Evolutionary conservation across 2,329 filamentous ascomycete genomes (phyloP), one percentile per base, ranked within the genome.

Genomic region (Microdochium nivale): DNA sequence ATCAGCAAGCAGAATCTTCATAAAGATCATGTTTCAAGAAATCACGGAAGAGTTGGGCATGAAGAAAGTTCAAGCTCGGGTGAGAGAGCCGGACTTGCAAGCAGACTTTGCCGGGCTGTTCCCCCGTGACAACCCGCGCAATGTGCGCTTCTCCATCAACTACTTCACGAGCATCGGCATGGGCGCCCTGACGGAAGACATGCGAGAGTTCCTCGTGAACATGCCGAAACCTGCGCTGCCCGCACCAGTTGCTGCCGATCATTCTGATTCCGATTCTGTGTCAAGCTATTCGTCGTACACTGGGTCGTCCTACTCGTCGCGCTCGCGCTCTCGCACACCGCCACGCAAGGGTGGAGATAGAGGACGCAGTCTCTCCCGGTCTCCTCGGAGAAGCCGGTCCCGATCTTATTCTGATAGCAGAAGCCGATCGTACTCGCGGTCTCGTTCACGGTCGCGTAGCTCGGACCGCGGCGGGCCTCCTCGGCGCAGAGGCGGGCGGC

Each of bases 81-180:
- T 96, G 70, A 82, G 78, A 58, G 90, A 95, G 59, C 87, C 94
- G 44, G 79, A 83, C 49, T 75, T 97, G 37, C 84, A 86, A 54
- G 83, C 90, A 49, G 87, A 81, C 65, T 82, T 96, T 53, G 82
- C 86, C 37, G 92, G 92, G 27, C 74, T 99, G 44, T 97, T 99
- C 76, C 94, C 94, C 0, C 86, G 77, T 54, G 91, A 97, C 66
- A 89, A 90, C 62, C 83, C 90, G 24, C 85, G 88, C 64, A 94
- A 96, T 69, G 90, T 91, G 37, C 84, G 92, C 51, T 99, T 99
- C 76, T 89, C 91, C 49, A 96, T 99, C 83, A 99, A 99, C 71
- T 99, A 96, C 77, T 97, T 99, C 68, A 99, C 94, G 10, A 94
- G 90, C 62, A 95, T 99, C 62, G 90, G 91, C 53, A 95, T 99